Conservation (phyloP, 176 grass and related monocot species). For the Oryza officinalis region DNA sequence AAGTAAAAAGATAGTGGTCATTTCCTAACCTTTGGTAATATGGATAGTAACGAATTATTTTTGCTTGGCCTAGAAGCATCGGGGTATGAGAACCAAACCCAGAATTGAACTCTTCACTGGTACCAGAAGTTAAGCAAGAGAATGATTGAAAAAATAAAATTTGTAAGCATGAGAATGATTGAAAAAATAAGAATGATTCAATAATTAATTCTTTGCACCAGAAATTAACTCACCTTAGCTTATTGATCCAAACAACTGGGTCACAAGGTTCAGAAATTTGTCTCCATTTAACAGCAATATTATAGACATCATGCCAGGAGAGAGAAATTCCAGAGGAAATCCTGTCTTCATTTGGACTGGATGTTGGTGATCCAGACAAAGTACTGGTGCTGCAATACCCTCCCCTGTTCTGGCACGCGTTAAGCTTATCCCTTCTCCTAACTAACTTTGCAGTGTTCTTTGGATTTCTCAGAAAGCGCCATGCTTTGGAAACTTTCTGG, state of each 20-base stretch:
- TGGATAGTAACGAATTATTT: constrained; percentile 89
- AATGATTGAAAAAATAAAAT: background rate
- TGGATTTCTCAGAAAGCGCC: constrained; percentile 80
- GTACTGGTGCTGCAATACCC: constrained; percentile 77
- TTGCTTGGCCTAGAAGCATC: constrained; percentile 96
- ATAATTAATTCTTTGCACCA: constrained; percentile 27
- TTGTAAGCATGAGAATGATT: background rate
- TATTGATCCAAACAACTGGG: constrained; percentile 99
- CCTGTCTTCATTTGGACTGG: constrained; percentile 70
- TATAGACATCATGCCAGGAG: constrained; percentile 94
- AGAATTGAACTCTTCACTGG: constrained; percentile 97
- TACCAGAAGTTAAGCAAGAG: constrained; percentile 27
- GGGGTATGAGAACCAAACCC: constrained; percentile 99
- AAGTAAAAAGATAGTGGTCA: constrained; percentile 8
- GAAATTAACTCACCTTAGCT: constrained; percentile 68
- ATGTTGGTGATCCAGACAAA: constrained; percentile 57
- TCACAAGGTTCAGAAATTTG: constrained; percentile 99
- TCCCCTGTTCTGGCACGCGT: constrained; percentile 79
- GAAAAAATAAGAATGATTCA: background rate
- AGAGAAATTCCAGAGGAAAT: constrained; percentile 61
- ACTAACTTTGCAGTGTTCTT: constrained; percentile 72
- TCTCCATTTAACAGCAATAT: constrained; percentile 91
- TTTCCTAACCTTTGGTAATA: constrained; percentile 74
- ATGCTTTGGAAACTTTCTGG: constrained; percentile 93
- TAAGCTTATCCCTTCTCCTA: constrained; percentile 84